A percentile compares a stretch with the other conserved stretches of the same genome.
These are phyloP conservation scores for Hyphopichia burtonii DNA, from an alignment of 1,139 yeast genomes.

Conservation along the genomic window DNA sequence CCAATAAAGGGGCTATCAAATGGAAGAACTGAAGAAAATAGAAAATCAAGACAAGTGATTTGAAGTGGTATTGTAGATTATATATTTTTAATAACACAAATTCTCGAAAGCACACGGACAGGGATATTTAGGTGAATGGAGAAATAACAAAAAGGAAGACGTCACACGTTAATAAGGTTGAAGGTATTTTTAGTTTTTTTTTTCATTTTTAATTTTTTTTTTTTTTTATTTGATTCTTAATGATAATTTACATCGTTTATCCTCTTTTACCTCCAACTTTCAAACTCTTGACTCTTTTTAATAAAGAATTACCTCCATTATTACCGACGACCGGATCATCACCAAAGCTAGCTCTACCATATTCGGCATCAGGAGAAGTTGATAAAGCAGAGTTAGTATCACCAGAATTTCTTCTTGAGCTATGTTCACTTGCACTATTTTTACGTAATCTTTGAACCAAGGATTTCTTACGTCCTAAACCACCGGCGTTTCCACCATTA, in stretches of 20 bases:
- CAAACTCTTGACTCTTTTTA: slow-evolving; percentile 85
- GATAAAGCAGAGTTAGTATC: slow-evolving; percentile 15
- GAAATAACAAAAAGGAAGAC: neutral
- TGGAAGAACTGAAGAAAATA: neutral
- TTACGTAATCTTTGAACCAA: slow-evolving; percentile 63
- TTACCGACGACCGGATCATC: slow-evolving; percentile 33
- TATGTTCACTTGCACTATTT: slow-evolving; percentile 37
- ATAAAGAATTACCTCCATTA: slow-evolving; percentile 45
- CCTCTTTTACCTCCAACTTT: slow-evolving; percentile 54
- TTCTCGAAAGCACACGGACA: neutral
- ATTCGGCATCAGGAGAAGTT: slow-evolving; percentile 3
- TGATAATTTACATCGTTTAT: neutral
- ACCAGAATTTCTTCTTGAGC: slow-evolving; percentile 34
- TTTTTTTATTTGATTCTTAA: neutral
- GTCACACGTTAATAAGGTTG: neutral
- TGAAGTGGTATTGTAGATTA: neutral
- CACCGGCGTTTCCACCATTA: slow-evolving; percentile 21
- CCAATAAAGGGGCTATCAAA: neutral
- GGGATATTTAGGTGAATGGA: neutral
- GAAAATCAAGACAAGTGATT: neutral
- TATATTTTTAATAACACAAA: neutral
- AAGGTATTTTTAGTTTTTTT: neutral
- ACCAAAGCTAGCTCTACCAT: slow-evolving; percentile 9
- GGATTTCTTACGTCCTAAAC: slow-evolving; percentile 71
- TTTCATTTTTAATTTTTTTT: slow-evolving; percentile 1